These are phyloP conservation scores for Blastosporella zonata DNA, from an alignment of 1,284 basidiomycete genomes.

Conservation along the genomic window DNA sequence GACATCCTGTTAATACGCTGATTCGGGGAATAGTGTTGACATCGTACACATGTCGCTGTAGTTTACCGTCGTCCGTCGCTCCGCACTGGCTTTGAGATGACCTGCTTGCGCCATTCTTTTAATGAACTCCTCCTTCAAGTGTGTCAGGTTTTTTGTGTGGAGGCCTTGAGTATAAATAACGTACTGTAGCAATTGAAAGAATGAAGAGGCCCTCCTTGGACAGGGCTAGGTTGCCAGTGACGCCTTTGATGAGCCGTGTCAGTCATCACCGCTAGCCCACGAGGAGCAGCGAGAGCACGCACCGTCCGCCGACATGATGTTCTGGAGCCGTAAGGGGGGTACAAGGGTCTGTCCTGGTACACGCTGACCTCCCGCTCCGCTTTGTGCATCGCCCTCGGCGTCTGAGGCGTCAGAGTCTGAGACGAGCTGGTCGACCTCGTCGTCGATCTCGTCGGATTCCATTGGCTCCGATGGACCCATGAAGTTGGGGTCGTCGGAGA, in stretches of 20 bases:
- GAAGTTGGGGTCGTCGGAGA: conserved; percentile 7
- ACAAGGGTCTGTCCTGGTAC: conserved; percentile 60
- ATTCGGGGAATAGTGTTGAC: not conserved
- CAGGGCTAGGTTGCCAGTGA: conserved; percentile 55
- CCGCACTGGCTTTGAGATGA: conserved; percentile 50
- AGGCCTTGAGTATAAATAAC: conserved; percentile 23
- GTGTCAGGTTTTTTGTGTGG: conserved; percentile 13
- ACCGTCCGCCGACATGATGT: conserved; percentile 72
- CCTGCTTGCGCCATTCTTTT: conserved; percentile 62
- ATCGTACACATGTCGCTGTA: conserved; percentile 69
- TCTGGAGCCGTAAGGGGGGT: conserved; percentile 60
- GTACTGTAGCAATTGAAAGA: conserved; percentile 67
- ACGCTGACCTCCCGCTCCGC: conserved; percentile 41
- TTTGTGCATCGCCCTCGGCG: conserved; percentile 31
- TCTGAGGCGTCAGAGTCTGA: conserved; percentile 55
- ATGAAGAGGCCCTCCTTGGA: conserved; percentile 74
- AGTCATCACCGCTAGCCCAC: not conserved
- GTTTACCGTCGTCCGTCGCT: conserved; percentile 51
- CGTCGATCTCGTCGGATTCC: conserved; percentile 42
- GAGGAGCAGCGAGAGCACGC: conserved; percentile 20
- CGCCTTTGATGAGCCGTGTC: conserved; percentile 31
- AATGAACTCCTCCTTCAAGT: conserved; percentile 70
- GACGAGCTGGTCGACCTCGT: conserved; percentile 57
- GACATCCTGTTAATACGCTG: conserved; percentile 10
- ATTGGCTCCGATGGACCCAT: conserved; percentile 16